Evolutionary conservation across 345 rosid genomes (phyloP).

Genomic region (Salix brachista): DNA sequence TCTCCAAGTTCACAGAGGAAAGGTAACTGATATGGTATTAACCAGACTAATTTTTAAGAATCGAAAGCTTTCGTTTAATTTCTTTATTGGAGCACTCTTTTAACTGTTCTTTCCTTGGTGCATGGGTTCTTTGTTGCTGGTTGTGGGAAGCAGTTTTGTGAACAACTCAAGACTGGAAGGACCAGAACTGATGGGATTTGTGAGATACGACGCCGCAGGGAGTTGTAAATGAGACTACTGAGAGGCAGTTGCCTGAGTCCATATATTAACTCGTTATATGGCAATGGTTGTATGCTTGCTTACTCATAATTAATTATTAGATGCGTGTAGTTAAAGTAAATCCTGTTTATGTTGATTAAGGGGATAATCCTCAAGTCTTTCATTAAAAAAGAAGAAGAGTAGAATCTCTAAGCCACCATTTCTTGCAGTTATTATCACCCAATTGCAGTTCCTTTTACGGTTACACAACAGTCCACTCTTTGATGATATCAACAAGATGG

Average conservation of each 20-base stretch:
- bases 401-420: neutral
- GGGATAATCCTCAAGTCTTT: neutral
- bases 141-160: constrained; percentile 37
- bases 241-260: neutral
- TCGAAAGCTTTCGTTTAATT: neutral
- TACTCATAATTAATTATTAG: neutral
- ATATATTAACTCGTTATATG: constrained; percentile 26
- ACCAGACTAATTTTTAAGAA: neutral
- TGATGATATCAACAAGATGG: neutral
- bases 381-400: no score
- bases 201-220: constrained; percentile 52
- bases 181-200: constrained; percentile 75
- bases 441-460: neutral
- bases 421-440: neutral
- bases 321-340: neutral
- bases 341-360: neutral
- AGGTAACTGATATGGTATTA: constrained; percentile 29
- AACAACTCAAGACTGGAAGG: constrained; percentile 65
- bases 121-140: neutral
- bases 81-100: neutral
- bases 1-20: constrained; percentile 59
- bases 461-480: neutral
- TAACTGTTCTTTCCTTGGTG: neutral
- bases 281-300: neutral
- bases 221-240: constrained; percentile 36